phyloP scores from a whole-genome alignment of 495 filamentous ascomycete species.

The Talaromyces adpressus region DNA sequence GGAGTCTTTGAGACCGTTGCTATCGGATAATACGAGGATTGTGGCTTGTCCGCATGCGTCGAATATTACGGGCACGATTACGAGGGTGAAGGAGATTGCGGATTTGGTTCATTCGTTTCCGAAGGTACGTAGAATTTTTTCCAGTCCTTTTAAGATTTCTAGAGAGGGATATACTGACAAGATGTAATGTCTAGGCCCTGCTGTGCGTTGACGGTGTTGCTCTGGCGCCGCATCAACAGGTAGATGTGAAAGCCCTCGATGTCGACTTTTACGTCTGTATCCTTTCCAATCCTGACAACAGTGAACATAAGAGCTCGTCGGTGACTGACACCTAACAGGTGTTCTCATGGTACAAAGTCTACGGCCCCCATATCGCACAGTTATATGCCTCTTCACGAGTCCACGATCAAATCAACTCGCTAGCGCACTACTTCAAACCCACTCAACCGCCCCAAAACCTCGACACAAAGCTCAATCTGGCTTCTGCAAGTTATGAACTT shows the following conservation, averaged over 20 bases:
- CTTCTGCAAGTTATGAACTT: neutral
- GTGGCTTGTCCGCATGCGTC: neutral
- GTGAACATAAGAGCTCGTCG: neutral
- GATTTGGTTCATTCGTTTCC: neutral
- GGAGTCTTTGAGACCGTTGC: neutral
- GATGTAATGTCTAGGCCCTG: neutral
- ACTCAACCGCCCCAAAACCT: neutral
- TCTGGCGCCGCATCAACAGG: neutral
- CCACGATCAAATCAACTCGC: neutral
- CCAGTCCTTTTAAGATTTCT: no score
- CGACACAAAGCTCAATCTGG: neutral
- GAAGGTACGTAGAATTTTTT: no score
- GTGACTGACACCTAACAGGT: neutral
- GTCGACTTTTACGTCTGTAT: neutral
- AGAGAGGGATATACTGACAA: neutral
- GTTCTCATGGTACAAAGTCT: neutral
- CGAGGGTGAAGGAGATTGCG: neutral
- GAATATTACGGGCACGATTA: neutral
- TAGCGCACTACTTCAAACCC: neutral
- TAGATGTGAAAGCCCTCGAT: neutral
- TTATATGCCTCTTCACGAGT: neutral
- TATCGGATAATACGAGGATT: neutral
- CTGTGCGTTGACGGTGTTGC: neutral
- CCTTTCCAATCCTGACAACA: neutral
- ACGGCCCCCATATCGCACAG: neutral